A percentile compares a stretch with the other conserved stretches of the same genome.
Evolutionary conservation across 495 filamentous ascomycete species (phyloP).

Genomic region (Aspergillus indologenus): DNA sequence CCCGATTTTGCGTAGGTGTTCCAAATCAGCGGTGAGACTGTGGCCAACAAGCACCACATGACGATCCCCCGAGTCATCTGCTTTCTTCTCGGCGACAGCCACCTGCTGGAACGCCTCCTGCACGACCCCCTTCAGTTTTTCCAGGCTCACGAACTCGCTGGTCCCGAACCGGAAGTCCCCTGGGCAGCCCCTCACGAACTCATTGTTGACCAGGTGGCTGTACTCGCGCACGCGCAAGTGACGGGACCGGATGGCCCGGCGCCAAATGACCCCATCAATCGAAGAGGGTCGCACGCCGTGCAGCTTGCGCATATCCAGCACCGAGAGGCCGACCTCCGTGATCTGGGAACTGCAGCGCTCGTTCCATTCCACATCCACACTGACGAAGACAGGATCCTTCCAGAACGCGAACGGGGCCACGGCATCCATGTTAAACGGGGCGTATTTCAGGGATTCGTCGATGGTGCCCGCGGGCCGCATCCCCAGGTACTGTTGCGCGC

Average conservation of each 20-base stretch:
- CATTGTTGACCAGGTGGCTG: conserved; percentile 55
- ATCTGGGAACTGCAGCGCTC: conserved; percentile 60
- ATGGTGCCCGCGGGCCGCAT: conserved; percentile 40
- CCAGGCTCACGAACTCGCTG: conserved; percentile 43
- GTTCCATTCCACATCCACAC: conserved; percentile 78
- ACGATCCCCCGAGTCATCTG: conserved; percentile 21
- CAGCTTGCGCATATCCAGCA: conserved; percentile 68
- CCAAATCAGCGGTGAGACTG: conserved; percentile 61
- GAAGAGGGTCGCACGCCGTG: conserved; percentile 52
- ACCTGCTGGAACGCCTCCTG: conserved; percentile 41
- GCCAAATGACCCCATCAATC: conserved; percentile 59
- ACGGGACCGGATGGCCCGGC: conserved; percentile 56
- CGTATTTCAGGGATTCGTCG: conserved; percentile 5
- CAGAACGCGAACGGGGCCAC: conserved; percentile 45
- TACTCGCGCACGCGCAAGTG: conserved; percentile 79
- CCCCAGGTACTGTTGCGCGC: conserved; percentile 67
- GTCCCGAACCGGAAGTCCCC: conserved; percentile 73
- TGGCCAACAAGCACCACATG: conserved; percentile 79
- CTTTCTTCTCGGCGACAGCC: background rate
- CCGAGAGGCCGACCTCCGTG: conserved; percentile 84
- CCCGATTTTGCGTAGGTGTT: conserved; percentile 57
- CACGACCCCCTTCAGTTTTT: conserved; percentile 38
- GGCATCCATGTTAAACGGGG: conserved; percentile 12
- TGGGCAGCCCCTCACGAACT: conserved; percentile 66
- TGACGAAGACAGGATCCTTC: conserved; percentile 65